Evolutionary conservation across 2,329 filamentous ascomycete genomes (phyloP), one percentile per base, ranked within the genome.

Genomic region (Ramichloridium luteum): DNA sequence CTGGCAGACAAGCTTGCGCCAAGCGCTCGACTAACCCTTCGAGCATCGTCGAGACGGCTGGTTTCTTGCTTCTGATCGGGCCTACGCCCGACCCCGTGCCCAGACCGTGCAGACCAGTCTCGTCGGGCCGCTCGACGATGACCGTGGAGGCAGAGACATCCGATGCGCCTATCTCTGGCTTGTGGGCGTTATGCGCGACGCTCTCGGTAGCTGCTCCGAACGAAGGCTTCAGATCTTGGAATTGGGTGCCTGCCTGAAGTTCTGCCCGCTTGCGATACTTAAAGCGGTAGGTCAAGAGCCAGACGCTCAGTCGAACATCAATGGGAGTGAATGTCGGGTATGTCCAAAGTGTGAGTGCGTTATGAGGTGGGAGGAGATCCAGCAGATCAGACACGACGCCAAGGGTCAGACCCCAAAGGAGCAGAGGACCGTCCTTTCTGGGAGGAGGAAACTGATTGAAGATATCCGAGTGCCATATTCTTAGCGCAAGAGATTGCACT

Each of bases 341-440:
- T 16, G 67, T 68, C 74, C 76, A 80, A 15, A 78, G 51, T 18
- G 68, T 58, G 3, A 79, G 63, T 2, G 73, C 68, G 32, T 69
- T 72, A 40, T 70, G 60, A 2, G 74, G 73, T n/a, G 75, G 75
- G 3, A 80, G 55, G 46, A 77, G 65, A 40, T 80, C 74, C 14
- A 80, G 61, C 40, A 80, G 74, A 51, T 81, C 77, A 11, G 72
- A 71, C 23, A 80, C 54, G 17, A 81, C 70, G 4, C 75, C 76
- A 1, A 80, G 59, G 0, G 77, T 80, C 18, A 81, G 51, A 0
- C 77, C 77, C 77, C 77, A 81, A 1, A 80, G 67, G 8, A 79
- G 54, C 2, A 80, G 57, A 2, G 73, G 70, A 15, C 40, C 51
- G 43, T 43, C 53, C 51, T 40, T 58, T 45, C 41, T 32, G 39